Percentiles rank a stretch among this genome's conserved stretches.
phyloP scores from a whole-genome alignment of 257 asterid species.

The Jasminum sambac region DNA sequence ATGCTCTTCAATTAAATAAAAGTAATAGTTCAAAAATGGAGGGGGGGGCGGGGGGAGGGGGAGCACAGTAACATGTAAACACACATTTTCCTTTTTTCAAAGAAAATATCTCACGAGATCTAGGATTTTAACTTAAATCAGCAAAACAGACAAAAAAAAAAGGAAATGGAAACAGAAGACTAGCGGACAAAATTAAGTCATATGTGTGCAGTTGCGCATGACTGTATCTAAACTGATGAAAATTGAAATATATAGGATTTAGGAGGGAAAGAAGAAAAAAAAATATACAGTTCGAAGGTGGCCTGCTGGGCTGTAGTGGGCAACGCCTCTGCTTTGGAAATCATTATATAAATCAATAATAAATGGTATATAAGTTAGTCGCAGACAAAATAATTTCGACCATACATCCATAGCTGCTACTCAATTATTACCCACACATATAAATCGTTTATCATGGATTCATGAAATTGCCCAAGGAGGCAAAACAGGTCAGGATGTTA shows the following conservation, averaged over 20 bases:
- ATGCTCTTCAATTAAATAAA: neutral
- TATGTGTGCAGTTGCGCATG: neutral
- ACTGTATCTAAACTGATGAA: neutral
- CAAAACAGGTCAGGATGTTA: neutral
- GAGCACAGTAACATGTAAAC: neutral
- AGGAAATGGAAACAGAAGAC: neutral
- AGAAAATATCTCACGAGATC: conserved; percentile 1
- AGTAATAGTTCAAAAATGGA: too few relatives aligned
- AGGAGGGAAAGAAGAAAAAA: neutral
- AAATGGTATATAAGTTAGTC: too few relatives aligned
- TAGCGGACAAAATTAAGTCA: neutral
- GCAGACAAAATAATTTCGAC: too few relatives aligned
- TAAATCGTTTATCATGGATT: too few relatives aligned
- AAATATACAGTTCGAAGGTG: neutral
- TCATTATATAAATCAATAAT: too few relatives aligned
- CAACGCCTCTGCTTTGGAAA: too few relatives aligned
- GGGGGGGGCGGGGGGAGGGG: too few relatives aligned
- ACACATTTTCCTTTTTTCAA: neutral
- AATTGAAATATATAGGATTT: neutral
- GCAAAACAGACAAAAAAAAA: neutral
- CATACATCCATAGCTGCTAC: too few relatives aligned
- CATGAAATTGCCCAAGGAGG: too few relatives aligned
- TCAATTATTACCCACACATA: too few relatives aligned
- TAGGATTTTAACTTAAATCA: neutral
- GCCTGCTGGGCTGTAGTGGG: neutral